phyloP scores from a whole-genome alignment of 805 yeast genomes.

The Candida vartiovaarae region DNA sequence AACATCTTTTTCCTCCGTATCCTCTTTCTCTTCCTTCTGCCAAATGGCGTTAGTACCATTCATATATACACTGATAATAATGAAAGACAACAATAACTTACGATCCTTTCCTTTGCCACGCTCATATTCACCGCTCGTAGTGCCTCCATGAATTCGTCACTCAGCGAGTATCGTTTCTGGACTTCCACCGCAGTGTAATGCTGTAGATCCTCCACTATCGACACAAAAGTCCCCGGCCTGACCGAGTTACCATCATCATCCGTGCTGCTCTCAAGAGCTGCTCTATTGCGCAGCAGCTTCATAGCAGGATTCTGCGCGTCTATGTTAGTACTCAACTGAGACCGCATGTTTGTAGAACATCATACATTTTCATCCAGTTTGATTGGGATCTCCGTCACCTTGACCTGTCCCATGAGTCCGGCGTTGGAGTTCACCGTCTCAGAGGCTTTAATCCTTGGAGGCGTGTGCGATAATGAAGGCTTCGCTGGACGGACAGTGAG shows the following conservation, averaged over 20 bases:
- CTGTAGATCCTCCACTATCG: slow-evolving; percentile 16
- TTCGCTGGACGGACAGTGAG: too few relatives aligned
- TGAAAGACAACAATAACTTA: neutral
- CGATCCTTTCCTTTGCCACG: slow-evolving; percentile 6
- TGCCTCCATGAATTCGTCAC: neutral
- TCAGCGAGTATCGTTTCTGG: slow-evolving; percentile 8
- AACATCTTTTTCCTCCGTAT: neutral
- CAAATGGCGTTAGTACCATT: neutral
- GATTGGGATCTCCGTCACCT: slow-evolving; percentile 14
- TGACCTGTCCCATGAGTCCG: slow-evolving; percentile 12
- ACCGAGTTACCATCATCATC: slow-evolving; percentile 1
- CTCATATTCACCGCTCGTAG: neutral
- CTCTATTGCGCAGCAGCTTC: slow-evolving; percentile 14
- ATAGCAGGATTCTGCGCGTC: slow-evolving; percentile 12
- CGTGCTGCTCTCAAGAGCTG: neutral
- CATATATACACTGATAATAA: neutral
- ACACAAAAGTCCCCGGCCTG: slow-evolving; percentile 13
- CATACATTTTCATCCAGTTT: slow-evolving; percentile 11
- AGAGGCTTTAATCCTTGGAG: too few relatives aligned
- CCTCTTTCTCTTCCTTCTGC: neutral
- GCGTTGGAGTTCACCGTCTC: slow-evolving; percentile 1
- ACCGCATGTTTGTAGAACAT: neutral
- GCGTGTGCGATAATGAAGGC: too few relatives aligned
- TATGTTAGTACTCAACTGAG: too few relatives aligned
- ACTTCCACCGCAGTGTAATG: slow-evolving; percentile 11